phyloP scores from a whole-genome alignment of 1,284 basidiomycete genomes.

The Serendipita sp. region DNA sequence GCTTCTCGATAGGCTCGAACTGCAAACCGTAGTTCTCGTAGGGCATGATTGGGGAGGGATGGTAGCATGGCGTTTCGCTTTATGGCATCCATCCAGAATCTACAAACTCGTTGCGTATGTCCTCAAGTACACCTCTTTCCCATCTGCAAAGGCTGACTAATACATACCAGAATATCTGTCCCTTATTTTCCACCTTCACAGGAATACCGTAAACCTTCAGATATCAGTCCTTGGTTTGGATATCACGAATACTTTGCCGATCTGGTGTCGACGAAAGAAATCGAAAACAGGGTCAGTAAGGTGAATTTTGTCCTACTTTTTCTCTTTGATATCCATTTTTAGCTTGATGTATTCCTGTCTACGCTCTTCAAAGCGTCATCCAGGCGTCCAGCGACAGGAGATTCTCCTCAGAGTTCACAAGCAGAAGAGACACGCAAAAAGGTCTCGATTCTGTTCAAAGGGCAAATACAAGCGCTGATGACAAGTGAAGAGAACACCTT shows the following conservation, averaged over 20 bases:
- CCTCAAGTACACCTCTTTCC: background rate
- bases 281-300: slow-evolving; percentile 35
- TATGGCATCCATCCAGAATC: slow-evolving; percentile 50
- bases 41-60: slow-evolving; percentile 64
- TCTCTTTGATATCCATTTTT: too few relatives aligned
- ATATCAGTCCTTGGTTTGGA: slow-evolving; percentile 33
- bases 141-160: slow-evolving; percentile 4
- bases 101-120: slow-evolving; percentile 42
- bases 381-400: too few relatives aligned
- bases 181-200: slow-evolving; percentile 43
- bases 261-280: slow-evolving; percentile 31
- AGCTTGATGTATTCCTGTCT: too few relatives aligned
- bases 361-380: too few relatives aligned
- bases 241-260: slow-evolving; percentile 53
- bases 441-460: background rate
- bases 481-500: background rate
- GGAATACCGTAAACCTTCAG: slow-evolving; percentile 34
- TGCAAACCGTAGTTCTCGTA: slow-evolving; percentile 41
- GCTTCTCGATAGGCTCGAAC: slow-evolving; percentile 38
- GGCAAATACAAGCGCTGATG: background rate
- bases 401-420: background rate
- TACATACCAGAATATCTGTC: slow-evolving; percentile 35
- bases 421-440: too few relatives aligned
- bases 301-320: background rate
- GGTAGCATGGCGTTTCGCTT: slow-evolving; percentile 42